These are phyloP conservation scores for Dendrocalamus latiflorus DNA, from an alignment of 202 grass and related monocot species.

Conservation along the genomic window DNA sequence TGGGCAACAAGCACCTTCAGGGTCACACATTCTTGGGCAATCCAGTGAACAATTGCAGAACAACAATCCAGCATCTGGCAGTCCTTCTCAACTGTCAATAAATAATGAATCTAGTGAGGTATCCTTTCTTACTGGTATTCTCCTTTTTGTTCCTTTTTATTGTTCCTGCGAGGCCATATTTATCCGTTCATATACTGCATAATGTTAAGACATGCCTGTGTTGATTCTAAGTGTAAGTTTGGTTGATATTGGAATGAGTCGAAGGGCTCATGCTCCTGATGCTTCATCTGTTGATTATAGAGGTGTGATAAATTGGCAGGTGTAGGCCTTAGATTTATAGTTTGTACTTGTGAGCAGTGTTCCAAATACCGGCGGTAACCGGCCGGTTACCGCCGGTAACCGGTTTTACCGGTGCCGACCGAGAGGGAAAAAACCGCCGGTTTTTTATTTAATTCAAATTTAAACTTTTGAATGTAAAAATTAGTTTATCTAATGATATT, in stretches of 20 bases:
- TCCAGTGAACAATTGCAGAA: slow-evolving; percentile 18
- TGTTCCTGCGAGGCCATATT: not conserved
- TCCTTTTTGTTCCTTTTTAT: not conserved
- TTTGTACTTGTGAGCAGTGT: no score
- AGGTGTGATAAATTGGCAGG: not conserved
- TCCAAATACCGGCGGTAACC: no score
- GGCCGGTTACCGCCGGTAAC: no score
- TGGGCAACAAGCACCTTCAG: slow-evolving; percentile 9
- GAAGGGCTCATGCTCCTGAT: not conserved
- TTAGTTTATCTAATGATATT: no score
- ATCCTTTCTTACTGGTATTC: not conserved
- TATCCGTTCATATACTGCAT: not conserved
- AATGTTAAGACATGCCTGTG: not conserved
- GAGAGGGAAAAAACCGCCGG: no score
- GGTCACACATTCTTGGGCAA: slow-evolving; percentile 16
- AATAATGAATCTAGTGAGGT: slow-evolving; percentile 29
- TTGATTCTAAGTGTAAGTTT: not conserved
- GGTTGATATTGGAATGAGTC: slow-evolving; percentile 1
- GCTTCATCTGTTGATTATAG: not conserved
- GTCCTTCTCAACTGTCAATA: slow-evolving; percentile 16
- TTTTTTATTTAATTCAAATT: no score
- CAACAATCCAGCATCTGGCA: not conserved
- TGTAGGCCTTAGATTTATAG: slow-evolving; percentile 16
- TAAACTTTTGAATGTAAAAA: no score
- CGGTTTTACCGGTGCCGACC: no score